Conservation (phyloP, 805 yeast species). For the Metschnikowia continentalis region DNA sequence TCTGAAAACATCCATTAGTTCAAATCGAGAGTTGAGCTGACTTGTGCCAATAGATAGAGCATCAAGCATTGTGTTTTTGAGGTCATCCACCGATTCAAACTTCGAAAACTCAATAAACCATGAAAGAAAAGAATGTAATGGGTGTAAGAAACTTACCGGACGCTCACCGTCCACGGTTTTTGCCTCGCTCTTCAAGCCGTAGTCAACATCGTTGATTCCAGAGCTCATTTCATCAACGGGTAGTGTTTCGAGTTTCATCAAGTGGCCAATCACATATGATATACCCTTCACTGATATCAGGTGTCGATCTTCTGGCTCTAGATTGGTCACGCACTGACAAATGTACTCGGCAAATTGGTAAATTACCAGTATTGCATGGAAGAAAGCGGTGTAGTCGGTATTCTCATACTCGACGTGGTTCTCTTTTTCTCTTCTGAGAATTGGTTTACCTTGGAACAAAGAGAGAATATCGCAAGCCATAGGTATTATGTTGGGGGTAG, state of each 20-base stretch:
- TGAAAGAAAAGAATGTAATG: constrained; percentile 68
- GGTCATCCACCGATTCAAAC: constrained; percentile 21
- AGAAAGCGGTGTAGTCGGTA: constrained; percentile 72
- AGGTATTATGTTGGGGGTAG: constrained; percentile 43
- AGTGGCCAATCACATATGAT: constrained; percentile 25
- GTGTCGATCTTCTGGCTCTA: constrained; percentile 12
- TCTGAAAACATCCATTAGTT: constrained; percentile 47
- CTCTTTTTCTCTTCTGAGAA: constrained; percentile 65
- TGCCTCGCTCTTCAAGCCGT: constrained; percentile 13
- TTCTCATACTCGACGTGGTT: constrained; percentile 90
- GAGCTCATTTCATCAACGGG: background rate
- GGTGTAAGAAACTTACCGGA: constrained; percentile 70
- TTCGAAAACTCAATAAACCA: constrained; percentile 60
- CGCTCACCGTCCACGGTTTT: constrained; percentile 24
- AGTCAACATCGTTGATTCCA: constrained; percentile 12
- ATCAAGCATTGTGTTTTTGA: background rate
- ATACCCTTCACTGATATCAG: constrained; percentile 26
- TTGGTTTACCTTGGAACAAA: constrained; percentile 75
- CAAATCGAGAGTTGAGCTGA: background rate
- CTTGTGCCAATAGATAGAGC: background rate
- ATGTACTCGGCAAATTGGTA: constrained; percentile 57
- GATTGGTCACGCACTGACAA: constrained; percentile 40
- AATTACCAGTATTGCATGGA: constrained; percentile 64
- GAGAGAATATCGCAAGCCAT: constrained; percentile 63
- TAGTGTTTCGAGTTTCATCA: constrained; percentile 26